Base-by-base conservation (phyloP, 2,329 filamentous ascomycete genomes). In the Colletotrichum destructivum region DNA sequence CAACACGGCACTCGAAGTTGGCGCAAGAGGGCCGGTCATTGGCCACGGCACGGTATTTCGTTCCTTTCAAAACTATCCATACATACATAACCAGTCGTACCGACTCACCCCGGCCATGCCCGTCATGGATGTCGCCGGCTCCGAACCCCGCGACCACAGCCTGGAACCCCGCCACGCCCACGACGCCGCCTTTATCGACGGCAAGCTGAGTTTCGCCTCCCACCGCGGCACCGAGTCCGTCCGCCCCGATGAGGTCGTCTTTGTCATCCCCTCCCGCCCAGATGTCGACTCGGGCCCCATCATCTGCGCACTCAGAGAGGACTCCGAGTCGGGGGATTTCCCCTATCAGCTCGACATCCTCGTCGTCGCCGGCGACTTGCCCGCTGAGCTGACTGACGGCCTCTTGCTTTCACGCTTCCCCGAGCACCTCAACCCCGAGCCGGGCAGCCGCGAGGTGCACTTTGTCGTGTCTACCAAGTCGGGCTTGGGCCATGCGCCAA, bases 401-500 rank as follows among this genome's bases (percentile, higher is more conserved):
- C 81, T 84, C 67, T 73, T 84, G 31, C 74, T 87, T 16, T 62
- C 71, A 4, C 74, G 75, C 4, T 69, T 85, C 8, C 88, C 88
- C 0, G 59, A 75, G 2, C 80, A 88, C 71, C 78, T 84, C 26
- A 55, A 52, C 61, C 69, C 52, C 16, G 54, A 51, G 35, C 13
- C 56, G 26, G 38, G 46, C 31, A 18, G 47, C 23, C 54, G 72
- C 16, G 60, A 80, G 15, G 79, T 91, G n/a, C 87, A 93, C 75
- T 84, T 94, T 21, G 79, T 95, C 26, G 85, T 95, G 21, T 95
- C 93, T 1, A 90, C 88, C 0, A 84, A 84, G 23, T 93, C 93
- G 0, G 93, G 93, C 16, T 88, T 87, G 1, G 87, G 89, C 1
- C 83, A 84, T 16, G 90, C 92, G 0, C 78, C 82, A 40, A 74